These are phyloP conservation scores for Echites panduratus DNA, from an alignment of 257 asterid genomes.

Conservation along the genomic window DNA sequence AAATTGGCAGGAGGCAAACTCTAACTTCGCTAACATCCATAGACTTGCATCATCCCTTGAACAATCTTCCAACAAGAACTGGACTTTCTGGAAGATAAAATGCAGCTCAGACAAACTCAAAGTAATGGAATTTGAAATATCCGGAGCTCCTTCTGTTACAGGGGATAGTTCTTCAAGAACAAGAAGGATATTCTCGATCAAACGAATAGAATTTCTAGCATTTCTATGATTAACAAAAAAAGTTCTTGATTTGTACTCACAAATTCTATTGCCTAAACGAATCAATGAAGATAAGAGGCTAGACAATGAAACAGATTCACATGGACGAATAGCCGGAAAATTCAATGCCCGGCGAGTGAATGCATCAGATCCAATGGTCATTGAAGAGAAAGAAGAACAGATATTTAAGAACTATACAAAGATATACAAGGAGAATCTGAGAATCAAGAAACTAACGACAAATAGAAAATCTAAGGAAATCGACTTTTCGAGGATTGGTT, in stretches of 20 bases:
- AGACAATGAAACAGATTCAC: slow-evolving; percentile 45
- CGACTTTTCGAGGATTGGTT: slow-evolving; percentile 6
- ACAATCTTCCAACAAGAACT: slow-evolving; percentile 62
- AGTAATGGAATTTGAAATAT: slow-evolving; percentile 13
- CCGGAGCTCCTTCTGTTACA: slow-evolving; percentile 6
- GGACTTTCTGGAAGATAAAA: slow-evolving; percentile 64
- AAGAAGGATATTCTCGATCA: slow-evolving; percentile 47
- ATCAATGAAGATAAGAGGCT: slow-evolving; percentile 46
- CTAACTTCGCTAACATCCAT: slow-evolving; percentile 51
- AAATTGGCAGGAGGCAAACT: slow-evolving; percentile 43
- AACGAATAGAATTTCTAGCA: slow-evolving; percentile 37
- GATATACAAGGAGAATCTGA: background rate
- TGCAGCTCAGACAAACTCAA: slow-evolving; percentile 71
- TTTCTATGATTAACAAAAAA: slow-evolving; percentile 50
- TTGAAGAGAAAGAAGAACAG: slow-evolving; percentile 23
- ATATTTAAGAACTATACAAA: slow-evolving; percentile 12
- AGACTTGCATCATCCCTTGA: slow-evolving; percentile 48
- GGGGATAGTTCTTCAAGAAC: slow-evolving; percentile 45
- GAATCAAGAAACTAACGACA: background rate
- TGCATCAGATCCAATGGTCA: slow-evolving; percentile 42
- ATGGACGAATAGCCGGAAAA: slow-evolving; percentile 81
- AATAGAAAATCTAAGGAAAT: background rate
- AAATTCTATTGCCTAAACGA: slow-evolving; percentile 35
- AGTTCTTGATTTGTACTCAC: slow-evolving; percentile 38
- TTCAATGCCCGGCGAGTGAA: slow-evolving; percentile 68